phyloP scores from a whole-genome alignment of 495 filamentous ascomycete species.

The Neurospora pannonica region DNA sequence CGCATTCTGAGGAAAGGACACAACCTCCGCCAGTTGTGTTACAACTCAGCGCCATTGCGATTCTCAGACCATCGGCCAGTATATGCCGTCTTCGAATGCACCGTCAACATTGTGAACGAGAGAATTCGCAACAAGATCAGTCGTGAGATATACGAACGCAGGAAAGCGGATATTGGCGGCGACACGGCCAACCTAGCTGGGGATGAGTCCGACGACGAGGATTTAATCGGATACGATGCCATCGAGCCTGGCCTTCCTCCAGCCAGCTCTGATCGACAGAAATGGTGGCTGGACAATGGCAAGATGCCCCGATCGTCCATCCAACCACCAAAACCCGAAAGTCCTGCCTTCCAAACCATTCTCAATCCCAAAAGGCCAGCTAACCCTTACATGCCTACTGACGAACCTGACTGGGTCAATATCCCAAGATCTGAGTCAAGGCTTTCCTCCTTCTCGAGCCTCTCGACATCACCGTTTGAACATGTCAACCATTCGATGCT shows the following conservation, averaged over 20 bases:
- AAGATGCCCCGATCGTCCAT: constrained; percentile 65
- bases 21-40: constrained; percentile 71
- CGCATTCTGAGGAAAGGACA: constrained; percentile 78
- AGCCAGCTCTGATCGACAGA: constrained; percentile 78
- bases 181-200: constrained; percentile 33
- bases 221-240: constrained; percentile 60
- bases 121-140: constrained; percentile 58
- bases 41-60: constrained; percentile 64
- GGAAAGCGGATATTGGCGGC: constrained; percentile 48
- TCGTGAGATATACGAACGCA: constrained; percentile 58
- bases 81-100: constrained; percentile 77
- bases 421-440: constrained; percentile 40
- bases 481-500: constrained; percentile 37
- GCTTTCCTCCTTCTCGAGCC: constrained; percentile 32
- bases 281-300: constrained; percentile 93
- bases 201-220: constrained; percentile 62
- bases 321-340: constrained; percentile 46
- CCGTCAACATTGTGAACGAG: constrained; percentile 70
- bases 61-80: constrained; percentile 96
- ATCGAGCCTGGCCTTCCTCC: constrained; percentile 76
- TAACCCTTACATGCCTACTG: constrained; percentile 67
- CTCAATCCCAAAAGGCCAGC: constrained; percentile 64
- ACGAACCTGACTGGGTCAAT: constrained; percentile 72
- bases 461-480: constrained; percentile 38
- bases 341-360: constrained; percentile 36